phyloP scores from a whole-genome alignment of 1,139 yeast species.

The Geotrichum phurueaensis region DNA sequence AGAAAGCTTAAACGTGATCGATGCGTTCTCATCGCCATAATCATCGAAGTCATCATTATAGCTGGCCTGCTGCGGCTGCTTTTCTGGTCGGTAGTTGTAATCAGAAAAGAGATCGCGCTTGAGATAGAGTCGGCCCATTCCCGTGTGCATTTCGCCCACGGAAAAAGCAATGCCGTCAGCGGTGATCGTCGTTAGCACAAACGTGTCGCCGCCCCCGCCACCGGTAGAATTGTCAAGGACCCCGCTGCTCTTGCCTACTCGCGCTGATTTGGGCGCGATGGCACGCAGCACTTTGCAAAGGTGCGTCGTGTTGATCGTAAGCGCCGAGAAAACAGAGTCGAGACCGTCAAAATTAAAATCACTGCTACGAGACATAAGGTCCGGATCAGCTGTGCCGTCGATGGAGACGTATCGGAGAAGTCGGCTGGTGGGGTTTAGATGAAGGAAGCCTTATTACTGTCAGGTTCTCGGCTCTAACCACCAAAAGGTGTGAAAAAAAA shows the following conservation, averaged over 20 bases:
- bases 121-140: conserved; percentile 29
- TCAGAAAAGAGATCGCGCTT: conserved; percentile 23
- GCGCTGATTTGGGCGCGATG: conserved; percentile 21
- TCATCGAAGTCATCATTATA: conserved; percentile 25
- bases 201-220: neutral
- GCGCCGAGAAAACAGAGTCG: conserved; percentile 24
- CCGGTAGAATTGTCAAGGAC: neutral
- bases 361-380: neutral
- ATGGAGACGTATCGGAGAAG: too few species aligned
- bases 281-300: conserved; percentile 28
- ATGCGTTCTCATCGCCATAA: conserved; percentile 1
- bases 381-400: neutral
- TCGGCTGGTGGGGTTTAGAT: too few species aligned
- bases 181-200: conserved; percentile 24
- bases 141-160: conserved; percentile 28
- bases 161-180: conserved; percentile 29
- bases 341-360: conserved; percentile 3
- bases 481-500: neutral
- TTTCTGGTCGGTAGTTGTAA: neutral
- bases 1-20: conserved; percentile 24
- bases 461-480: neutral
- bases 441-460: neutral
- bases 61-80: conserved; percentile 1
- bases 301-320: conserved; percentile 29
- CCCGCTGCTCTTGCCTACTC: neutral